These are phyloP conservation scores for Fraxinus quadrangulata DNA, from an alignment of 257 asterid species.

Conservation along the genomic window DNA sequence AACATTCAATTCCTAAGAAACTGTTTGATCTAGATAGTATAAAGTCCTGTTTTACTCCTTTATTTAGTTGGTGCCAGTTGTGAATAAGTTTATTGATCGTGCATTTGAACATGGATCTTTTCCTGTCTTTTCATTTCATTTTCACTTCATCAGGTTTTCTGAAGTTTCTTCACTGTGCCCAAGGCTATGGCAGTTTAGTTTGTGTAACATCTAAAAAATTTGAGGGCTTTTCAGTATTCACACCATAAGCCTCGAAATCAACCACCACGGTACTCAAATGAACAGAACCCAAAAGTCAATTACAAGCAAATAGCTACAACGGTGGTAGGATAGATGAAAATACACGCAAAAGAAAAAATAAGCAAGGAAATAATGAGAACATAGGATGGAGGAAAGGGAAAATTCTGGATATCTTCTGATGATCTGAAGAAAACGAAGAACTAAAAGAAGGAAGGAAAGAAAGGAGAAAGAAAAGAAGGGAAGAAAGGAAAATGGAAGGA, in stretches of 20 bases:
- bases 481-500: not conserved
- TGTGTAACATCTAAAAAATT: not conserved
- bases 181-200: not conserved
- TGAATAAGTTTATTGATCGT: conserved; percentile 19
- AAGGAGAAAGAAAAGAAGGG: not conserved
- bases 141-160: conserved; percentile 7
- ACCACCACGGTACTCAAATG: not conserved
- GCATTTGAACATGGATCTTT: conserved; percentile 15
- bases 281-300: not conserved
- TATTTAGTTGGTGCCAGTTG: conserved; percentile 5
- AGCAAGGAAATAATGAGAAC: not conserved
- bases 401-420: not conserved
- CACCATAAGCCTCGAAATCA: not conserved
- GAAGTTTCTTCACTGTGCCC: not conserved
- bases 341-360: not conserved
- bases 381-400: not conserved
- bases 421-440: not conserved
- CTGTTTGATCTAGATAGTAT: conserved; percentile 7
- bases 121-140: not conserved
- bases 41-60: not conserved
- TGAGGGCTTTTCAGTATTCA: not conserved
- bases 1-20: conserved; percentile 9
- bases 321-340: not conserved
- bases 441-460: not conserved
- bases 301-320: not conserved